phyloP scores from a whole-genome alignment of 2,329 filamentous ascomycete species.

The Claviceps sorghi region DNA sequence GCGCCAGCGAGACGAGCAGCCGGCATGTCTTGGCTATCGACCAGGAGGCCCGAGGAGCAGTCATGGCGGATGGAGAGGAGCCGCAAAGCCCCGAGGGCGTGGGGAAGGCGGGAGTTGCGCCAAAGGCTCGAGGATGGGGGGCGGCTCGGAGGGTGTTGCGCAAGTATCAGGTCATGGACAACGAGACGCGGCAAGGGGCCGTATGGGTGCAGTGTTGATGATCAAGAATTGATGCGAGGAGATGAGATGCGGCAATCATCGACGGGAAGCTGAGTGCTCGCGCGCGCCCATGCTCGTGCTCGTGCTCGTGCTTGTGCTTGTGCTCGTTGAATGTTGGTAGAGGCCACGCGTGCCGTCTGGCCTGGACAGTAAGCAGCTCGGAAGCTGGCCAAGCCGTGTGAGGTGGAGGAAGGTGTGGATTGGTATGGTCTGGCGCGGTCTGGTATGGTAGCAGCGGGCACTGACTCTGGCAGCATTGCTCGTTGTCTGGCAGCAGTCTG shows the following conservation, averaged over 20 bases:
- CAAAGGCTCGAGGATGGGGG: not conserved
- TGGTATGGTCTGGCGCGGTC: not conserved
- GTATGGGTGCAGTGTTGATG: not conserved
- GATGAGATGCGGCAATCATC: not conserved
- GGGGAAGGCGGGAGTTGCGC: not conserved
- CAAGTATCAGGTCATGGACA: not conserved
- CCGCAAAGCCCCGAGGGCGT: not conserved
- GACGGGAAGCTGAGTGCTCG: not conserved
- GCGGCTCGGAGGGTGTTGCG: not conserved
- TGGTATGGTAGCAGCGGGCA: too few relatives aligned
- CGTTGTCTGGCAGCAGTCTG: too few relatives aligned
- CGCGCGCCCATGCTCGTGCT: not conserved
- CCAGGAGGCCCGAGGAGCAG: conserved; percentile 1
- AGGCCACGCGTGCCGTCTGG: conserved; percentile 5
- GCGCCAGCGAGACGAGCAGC: conserved; percentile 21
- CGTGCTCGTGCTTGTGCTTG: not conserved
- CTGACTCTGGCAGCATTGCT: too few relatives aligned
- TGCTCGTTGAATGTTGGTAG: not conserved
- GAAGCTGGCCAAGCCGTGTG: too few relatives aligned
- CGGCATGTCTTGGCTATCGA: conserved; percentile 5
- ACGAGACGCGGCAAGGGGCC: not conserved
- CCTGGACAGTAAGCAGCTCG: too few relatives aligned
- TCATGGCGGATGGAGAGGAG: conserved; percentile 2
- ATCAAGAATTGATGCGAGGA: not conserved
- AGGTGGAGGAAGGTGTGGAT: too few relatives aligned